Evolutionary conservation across 768 basidiomycete species (phyloP).

Genomic region (Sistotremastrum niveocremeum): DNA sequence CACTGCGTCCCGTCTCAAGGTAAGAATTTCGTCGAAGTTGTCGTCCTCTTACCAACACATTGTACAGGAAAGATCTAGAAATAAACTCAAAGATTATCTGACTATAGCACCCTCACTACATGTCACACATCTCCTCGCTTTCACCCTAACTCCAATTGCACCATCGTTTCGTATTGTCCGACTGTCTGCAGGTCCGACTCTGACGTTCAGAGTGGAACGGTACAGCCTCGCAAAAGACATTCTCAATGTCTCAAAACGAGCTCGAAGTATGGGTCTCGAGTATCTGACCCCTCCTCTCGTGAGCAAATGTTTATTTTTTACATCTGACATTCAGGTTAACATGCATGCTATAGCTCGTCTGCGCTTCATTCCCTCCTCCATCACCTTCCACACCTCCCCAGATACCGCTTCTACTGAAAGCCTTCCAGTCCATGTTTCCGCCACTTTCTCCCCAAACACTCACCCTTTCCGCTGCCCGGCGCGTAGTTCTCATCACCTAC

Average conservation of each 20-base stretch:
- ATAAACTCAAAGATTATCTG: constrained; percentile 88
- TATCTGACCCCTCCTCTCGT: constrained; percentile 89
- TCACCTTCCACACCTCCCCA: constrained; percentile 69
- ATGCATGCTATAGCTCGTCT: constrained; percentile 53
- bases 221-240: constrained; percentile 88
- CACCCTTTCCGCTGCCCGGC: constrained; percentile 77
- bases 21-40: constrained; percentile 15
- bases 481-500: constrained; percentile 89
- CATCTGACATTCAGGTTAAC: not conserved
- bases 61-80: constrained; percentile 72
- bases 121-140: constrained; percentile 86
- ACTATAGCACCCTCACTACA: constrained; percentile 82
- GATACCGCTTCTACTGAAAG: constrained; percentile 83
- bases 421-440: constrained; percentile 94
- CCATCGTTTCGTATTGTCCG: constrained; percentile 81
- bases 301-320: constrained; percentile 17
- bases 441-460: constrained; percentile 74
- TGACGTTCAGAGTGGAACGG: constrained; percentile 84
- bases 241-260: constrained; percentile 45
- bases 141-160: constrained; percentile 76
- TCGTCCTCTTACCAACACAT: constrained; percentile 8
- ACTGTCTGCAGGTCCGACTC: constrained; percentile 80
- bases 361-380: constrained; percentile 73
- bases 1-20: constrained; percentile 84
- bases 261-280: constrained; percentile 70